A percentile compares a stretch with the other conserved stretches of the same genome.
Conservation (phyloP, 352 stramenopile genomes). For the Pythium scleroteichum region DNA sequence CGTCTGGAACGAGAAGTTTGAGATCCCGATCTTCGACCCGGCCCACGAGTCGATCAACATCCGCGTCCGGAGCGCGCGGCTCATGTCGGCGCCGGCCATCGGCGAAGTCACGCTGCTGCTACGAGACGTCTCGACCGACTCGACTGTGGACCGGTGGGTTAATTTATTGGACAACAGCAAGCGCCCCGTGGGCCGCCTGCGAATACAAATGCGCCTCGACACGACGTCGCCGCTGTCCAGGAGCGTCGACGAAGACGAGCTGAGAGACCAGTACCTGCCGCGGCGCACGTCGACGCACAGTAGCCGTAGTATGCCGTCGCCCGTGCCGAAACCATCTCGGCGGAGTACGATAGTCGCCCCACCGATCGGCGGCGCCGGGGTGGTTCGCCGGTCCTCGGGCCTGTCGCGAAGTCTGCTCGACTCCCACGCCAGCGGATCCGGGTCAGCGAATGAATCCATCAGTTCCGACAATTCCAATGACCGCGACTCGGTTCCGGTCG, state of each 20-base stretch:
- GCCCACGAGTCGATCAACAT: constrained; percentile 59
- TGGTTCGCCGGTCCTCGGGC: constrained; percentile 14
- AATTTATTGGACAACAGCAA: constrained; percentile 48
- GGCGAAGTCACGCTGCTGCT: constrained; percentile 53
- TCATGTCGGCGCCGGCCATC: constrained; percentile 63
- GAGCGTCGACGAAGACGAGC: constrained; percentile 9
- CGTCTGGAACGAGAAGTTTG: constrained; percentile 82
- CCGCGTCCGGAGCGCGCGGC: constrained; percentile 66
- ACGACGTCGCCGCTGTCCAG: neutral
- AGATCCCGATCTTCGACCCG: constrained; percentile 53
- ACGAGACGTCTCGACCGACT: constrained; percentile 41
- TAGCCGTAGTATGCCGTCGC: neutral
- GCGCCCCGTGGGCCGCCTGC: constrained; percentile 55
- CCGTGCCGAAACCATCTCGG: constrained; percentile 6
- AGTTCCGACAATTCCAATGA: constrained; percentile 21
- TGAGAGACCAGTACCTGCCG: constrained; percentile 11
- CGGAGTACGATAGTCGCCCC: constrained; percentile 17
- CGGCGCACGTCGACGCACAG: constrained; percentile 13
- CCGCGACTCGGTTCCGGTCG: constrained; percentile 2
- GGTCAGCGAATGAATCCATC: constrained; percentile 28
- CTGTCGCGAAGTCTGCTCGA: constrained; percentile 25
- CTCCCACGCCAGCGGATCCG: constrained; percentile 19
- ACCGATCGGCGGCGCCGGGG: constrained; percentile 6
- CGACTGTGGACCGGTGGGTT: constrained; percentile 62
- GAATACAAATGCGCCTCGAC: constrained; percentile 65